Evolutionary conservation across 129 eudicot species (phyloP), one percentile per base, ranked within the genome.

Genomic region (Arctium minus): DNA sequence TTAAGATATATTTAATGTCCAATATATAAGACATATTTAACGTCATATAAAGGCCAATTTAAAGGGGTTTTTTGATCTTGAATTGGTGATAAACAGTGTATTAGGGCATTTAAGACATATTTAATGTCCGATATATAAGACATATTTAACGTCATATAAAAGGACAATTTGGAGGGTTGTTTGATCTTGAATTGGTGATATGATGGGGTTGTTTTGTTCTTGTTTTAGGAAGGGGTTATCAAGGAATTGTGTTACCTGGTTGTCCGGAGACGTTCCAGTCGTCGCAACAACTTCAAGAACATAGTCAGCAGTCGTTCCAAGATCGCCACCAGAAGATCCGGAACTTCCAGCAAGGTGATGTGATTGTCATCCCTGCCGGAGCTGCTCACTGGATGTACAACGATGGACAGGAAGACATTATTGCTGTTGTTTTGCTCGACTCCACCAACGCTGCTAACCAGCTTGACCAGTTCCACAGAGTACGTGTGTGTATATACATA

Each of bases 251-350:
- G 89, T 9, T 89, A 50, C 89, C 88, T 79, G 98, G 97, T 2
- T 92, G 97, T 39, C 85, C 97, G 18, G 97, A 90, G 78, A 94
- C 92, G 1, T 94, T 80, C 79, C 90, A 90, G 32, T 87, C 97
- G 11, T 80, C 94, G 2, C 89, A 89, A 77, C 87, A 88, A 74
- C 6, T 29, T 1, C 81, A 76, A 60, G 80, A 83, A 22, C 73
- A 73, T 2, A 39, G 87, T 48, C 30, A 83, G 31, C 82, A 81
- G 53, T 81, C 85, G 46, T 85, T 81, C 80, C 83, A 77, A 73
- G 98, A 94, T 69, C 81, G 88, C 7, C 98, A 92, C 81, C 98
- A 94, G 90, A 92, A 87, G 78, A 80, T 94, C 77, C 85, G 81
- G n/a, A 84, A 82, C 36, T 88, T 92, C 83, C 80, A 56, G 0